Conservation (phyloP, 1,139 yeast species). For the Candida dubliniensis region DNA sequence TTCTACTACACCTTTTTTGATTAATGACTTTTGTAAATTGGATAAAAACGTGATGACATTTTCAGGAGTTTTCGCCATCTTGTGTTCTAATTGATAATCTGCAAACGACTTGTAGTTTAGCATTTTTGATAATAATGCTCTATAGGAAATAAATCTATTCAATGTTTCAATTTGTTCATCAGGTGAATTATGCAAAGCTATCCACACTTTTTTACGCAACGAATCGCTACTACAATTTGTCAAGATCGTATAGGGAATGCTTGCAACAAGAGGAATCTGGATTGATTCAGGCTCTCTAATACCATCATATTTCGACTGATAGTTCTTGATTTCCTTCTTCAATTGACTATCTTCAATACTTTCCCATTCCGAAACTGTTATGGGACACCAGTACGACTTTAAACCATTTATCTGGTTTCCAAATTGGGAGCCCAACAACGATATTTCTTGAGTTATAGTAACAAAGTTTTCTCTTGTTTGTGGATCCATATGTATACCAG, state of each 20-base stretch:
- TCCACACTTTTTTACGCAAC: slow-evolving; percentile 72
- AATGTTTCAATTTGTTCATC: slow-evolving; percentile 60
- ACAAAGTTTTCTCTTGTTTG: slow-evolving; percentile 70
- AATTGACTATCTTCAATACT: slow-evolving; percentile 24
- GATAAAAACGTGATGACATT: slow-evolving; percentile 70
- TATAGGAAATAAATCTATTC: slow-evolving; percentile 57
- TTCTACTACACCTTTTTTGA: slow-evolving; percentile 54
- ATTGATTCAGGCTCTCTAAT: slow-evolving; percentile 12
- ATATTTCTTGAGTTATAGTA: slow-evolving; percentile 75
- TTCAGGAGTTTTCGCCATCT: slow-evolving; percentile 84
- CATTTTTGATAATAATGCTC: slow-evolving; percentile 72
- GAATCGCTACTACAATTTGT: slow-evolving; percentile 56
- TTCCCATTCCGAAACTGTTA: slow-evolving; percentile 33
- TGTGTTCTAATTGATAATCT: slow-evolving; percentile 80
- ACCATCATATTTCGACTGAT: slow-evolving; percentile 25
- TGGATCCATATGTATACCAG: slow-evolving; percentile 84
- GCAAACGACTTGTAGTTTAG: slow-evolving; percentile 74
- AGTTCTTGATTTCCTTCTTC: slow-evolving; percentile 26
- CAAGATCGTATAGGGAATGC: slow-evolving; percentile 65
- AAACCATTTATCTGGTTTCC: slow-evolving; percentile 53
- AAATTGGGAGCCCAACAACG: slow-evolving; percentile 80
- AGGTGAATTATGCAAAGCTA: slow-evolving; percentile 62
- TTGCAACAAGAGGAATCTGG: slow-evolving; percentile 65
- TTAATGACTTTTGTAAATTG: slow-evolving; percentile 48
- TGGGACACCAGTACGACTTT: slow-evolving; percentile 41